Percentiles rank a stretch among this genome's conserved stretches.
These are phyloP conservation scores for Turnera subulata DNA, from an alignment of 345 rosid genomes.

Conservation along the genomic window DNA sequence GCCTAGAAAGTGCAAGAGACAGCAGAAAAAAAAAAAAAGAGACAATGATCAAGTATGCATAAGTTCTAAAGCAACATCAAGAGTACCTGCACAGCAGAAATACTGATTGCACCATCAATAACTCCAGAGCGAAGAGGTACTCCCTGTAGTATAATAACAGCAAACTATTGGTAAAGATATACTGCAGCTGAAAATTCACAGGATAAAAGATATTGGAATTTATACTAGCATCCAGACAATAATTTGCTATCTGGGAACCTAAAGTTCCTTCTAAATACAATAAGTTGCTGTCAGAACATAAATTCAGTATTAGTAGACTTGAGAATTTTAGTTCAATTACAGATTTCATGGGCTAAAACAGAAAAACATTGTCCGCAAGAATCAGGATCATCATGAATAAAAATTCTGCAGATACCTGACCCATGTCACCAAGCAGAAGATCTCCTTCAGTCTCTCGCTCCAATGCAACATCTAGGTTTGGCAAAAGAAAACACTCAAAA, in stretches of 20 bases:
- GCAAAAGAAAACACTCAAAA: background rate
- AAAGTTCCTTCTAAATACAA: too few relatives aligned
- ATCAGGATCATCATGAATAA: background rate
- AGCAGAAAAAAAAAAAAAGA: background rate
- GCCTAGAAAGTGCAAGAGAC: background rate
- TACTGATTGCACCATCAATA: slow-evolving; percentile 92
- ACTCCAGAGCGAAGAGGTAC: slow-evolving; percentile 81
- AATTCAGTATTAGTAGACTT: too few relatives aligned
- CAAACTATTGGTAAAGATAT: background rate
- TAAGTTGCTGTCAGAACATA: too few relatives aligned
- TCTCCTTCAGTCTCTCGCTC: slow-evolving; percentile 92
- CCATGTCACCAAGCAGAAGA: slow-evolving; percentile 92
- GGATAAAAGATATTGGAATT: too few relatives aligned
- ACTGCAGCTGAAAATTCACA: too few relatives aligned
- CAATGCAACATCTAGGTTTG: slow-evolving; percentile 58
- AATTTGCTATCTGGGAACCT: too few relatives aligned
- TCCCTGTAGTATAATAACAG: slow-evolving; percentile 46
- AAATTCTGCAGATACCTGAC: slow-evolving; percentile 52
- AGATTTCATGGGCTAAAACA: too few relatives aligned
- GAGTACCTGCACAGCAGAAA: slow-evolving; percentile 97
- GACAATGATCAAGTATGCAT: background rate
- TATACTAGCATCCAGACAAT: too few relatives aligned
- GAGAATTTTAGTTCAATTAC: too few relatives aligned
- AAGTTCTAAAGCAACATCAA: background rate
- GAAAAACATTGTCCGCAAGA: too few relatives aligned